A percentile compares a stretch with the other conserved stretches of the same genome.
Conservation (phyloP, 2,329 filamentous ascomycete species). For the Arachnomyces sp. region DNA sequence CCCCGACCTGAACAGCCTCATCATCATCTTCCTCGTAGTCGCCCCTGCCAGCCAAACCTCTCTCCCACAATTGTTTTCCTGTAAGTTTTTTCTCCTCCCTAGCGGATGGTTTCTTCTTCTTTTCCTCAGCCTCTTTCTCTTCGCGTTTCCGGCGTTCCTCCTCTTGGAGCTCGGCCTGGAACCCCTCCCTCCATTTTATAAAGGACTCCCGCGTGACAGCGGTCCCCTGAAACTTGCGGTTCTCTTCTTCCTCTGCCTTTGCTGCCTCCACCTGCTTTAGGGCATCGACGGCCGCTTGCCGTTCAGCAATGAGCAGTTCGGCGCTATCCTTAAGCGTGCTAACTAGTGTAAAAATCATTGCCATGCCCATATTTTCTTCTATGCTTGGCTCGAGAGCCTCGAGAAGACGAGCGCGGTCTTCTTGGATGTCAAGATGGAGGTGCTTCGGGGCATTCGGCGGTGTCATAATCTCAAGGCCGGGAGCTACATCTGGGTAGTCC, state of each 20-base stretch:
- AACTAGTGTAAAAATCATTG: constrained; percentile 91
- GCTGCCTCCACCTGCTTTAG: constrained; percentile 47
- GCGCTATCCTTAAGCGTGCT: constrained; percentile 81
- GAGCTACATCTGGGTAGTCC: constrained; percentile 80
- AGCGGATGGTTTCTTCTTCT: constrained; percentile 69
- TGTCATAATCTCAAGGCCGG: constrained; percentile 69
- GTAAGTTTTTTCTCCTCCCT: constrained; percentile 60
- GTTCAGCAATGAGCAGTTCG: constrained; percentile 72
- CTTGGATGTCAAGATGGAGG: constrained; percentile 67
- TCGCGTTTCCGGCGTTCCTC: constrained; percentile 56
- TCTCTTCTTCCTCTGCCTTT: constrained; percentile 77
- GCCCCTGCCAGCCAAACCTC: constrained; percentile 57
- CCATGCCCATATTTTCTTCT: constrained; percentile 91
- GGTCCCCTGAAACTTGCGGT: constrained; percentile 90
- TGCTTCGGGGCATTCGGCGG: constrained; percentile 64
- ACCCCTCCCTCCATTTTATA: constrained; percentile 69
- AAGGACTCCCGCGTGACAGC: constrained; percentile 83
- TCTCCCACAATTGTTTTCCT: constrained; percentile 71
- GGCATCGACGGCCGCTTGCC: constrained; percentile 57
- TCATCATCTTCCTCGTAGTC: constrained; percentile 63
- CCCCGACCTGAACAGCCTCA: constrained; percentile 49
- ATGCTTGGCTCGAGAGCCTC: constrained; percentile 65
- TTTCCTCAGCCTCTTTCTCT: constrained; percentile 69
- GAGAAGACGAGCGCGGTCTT: constrained; percentile 70
- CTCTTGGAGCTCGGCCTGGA: constrained; percentile 74